A percentile compares a stretch with the other conserved stretches of the same genome.
These are phyloP conservation scores for Puccinia novopanici DNA, from an alignment of 1,284 basidiomycete genomes.

Conservation along the genomic window DNA sequence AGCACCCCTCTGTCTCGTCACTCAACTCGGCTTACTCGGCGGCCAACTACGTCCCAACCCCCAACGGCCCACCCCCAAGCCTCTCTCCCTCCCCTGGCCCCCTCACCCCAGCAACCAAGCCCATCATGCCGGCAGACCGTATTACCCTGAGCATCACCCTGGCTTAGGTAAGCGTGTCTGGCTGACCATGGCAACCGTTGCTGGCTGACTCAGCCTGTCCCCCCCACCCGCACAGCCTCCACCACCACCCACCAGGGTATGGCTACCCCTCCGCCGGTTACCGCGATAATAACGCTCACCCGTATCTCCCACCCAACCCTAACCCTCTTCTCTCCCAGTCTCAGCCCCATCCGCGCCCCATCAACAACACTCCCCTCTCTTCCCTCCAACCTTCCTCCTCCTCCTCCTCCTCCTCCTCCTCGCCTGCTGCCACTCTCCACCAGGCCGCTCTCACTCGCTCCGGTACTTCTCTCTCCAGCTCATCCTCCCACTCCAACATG, in stretches of 20 bases:
- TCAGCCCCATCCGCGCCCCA: background rate
- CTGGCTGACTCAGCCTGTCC: too few species aligned
- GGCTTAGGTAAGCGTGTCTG: conserved; percentile 35
- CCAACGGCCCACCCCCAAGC: conserved; percentile 8
- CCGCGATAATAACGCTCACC: background rate
- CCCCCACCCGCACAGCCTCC: too few species aligned
- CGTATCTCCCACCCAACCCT: conserved; percentile 5
- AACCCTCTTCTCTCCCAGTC: conserved; percentile 1
- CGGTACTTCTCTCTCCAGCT: conserved; percentile 22
- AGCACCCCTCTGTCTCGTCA: conserved; percentile 26
- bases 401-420: too few species aligned
- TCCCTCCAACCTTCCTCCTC: conserved; percentile 11
- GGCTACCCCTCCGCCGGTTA: background rate
- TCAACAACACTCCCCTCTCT: background rate
- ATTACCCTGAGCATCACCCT: conserved; percentile 12
- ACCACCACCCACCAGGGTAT: background rate
- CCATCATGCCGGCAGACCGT: background rate
- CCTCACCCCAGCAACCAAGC: conserved; percentile 1
- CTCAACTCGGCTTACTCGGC: conserved; percentile 1
- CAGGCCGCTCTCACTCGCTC: conserved; percentile 27
- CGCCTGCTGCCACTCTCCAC: background rate
- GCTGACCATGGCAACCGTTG: background rate
- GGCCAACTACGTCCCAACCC: background rate
- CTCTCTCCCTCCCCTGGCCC: background rate
- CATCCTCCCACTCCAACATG: conserved; percentile 29